Percentiles rank a stretch among this genome's conserved stretches.
Conservation (phyloP, 2,329 filamentous ascomycete genomes). For the Moelleriella libera region DNA sequence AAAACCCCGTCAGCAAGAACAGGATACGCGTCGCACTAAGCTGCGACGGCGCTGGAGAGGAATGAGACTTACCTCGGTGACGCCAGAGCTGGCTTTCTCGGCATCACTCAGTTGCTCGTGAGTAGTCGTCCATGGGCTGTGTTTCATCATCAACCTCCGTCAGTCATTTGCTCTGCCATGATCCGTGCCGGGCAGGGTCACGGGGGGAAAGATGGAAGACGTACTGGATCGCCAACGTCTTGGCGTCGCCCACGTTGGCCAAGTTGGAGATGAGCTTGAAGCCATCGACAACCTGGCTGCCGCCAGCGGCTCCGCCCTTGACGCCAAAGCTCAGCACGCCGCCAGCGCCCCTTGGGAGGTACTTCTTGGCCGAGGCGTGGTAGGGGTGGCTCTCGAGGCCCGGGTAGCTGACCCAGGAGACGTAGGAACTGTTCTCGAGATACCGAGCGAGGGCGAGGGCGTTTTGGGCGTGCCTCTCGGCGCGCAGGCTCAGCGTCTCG, state of each 20-base stretch:
- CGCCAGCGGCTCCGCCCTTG: conserved; percentile 73
- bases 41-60: background rate
- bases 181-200: background rate
- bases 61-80: conserved; percentile 46
- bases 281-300: conserved; percentile 77
- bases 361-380: conserved; percentile 73
- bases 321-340: conserved; percentile 90
- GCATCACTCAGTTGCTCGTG: conserved; percentile 81
- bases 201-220: conserved; percentile 5
- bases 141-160: background rate
- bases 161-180: background rate
- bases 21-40: background rate
- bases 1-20: background rate
- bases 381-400: conserved; percentile 71
- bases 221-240: conserved; percentile 79
- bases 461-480: conserved; percentile 78
- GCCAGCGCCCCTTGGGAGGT: conserved; percentile 71
- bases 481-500: conserved; percentile 79
- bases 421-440: conserved; percentile 70
- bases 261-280: conserved; percentile 94
- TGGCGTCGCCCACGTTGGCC: conserved; percentile 91
- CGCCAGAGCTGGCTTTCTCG: conserved; percentile 68
- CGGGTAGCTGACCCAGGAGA: conserved; percentile 89
- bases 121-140: conserved; percentile 74
- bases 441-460: conserved; percentile 66